Percentiles rank a stretch among this genome's conserved stretches.
These are phyloP conservation scores for Dillenia turbinata DNA, from an alignment of 164 flowering plant genomes.

Conservation along the genomic window DNA sequence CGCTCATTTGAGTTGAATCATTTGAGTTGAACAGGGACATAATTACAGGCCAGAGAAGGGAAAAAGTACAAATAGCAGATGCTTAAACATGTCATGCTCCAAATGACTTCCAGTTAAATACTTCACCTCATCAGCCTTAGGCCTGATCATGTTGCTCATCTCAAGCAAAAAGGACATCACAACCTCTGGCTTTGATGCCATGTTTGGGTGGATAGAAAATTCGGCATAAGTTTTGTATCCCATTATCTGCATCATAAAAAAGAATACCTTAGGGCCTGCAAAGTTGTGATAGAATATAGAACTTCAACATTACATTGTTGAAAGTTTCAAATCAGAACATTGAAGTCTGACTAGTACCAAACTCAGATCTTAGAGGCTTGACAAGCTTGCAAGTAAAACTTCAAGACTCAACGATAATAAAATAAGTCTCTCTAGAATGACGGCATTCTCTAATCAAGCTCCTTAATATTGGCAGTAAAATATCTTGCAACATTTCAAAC, in stretches of 20 bases:
- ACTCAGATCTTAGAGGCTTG: too few relatives aligned
- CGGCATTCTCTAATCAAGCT: too few relatives aligned
- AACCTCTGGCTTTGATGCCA: slow-evolving; percentile 87
- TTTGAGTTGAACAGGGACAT: too few relatives aligned
- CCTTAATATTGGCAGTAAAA: too few relatives aligned
- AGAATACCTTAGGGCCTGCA: neutral
- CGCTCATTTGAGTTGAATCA: neutral
- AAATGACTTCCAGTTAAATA: neutral
- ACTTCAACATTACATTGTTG: too few relatives aligned
- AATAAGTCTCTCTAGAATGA: too few relatives aligned
- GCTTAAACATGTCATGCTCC: neutral
- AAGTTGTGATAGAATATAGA: too few relatives aligned
- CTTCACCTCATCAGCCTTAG: slow-evolving; percentile 81
- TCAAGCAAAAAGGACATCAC: slow-evolving; percentile 74
- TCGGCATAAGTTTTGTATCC: slow-evolving; percentile 84
- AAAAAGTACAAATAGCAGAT: neutral
- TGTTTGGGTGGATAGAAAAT: slow-evolving; percentile 54
- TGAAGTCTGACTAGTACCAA: too few relatives aligned
- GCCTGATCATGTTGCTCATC: slow-evolving; percentile 60
- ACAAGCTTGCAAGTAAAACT: too few relatives aligned
- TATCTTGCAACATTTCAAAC: too few relatives aligned
- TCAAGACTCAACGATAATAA: too few relatives aligned
- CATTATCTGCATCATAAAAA: slow-evolving; percentile 56
- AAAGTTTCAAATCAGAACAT: too few relatives aligned
- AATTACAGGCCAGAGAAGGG: neutral